Evolutionary conservation across 2,329 filamentous ascomycete species (phyloP).

Genomic region (Phialophora verrucosa): DNA sequence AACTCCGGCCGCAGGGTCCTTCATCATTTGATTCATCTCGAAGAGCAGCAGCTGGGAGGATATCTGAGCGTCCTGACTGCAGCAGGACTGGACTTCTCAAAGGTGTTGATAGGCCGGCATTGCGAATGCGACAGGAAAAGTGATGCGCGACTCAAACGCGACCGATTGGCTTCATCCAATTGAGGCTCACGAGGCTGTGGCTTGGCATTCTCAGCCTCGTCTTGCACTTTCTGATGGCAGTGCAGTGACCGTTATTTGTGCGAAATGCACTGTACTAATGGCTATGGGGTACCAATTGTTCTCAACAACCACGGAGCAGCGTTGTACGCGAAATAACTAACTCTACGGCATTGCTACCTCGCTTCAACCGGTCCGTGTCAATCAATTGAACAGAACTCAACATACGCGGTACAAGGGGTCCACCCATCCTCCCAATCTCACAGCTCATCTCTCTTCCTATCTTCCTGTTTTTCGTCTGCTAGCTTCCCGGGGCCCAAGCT

Average conservation of each 20-base stretch:
- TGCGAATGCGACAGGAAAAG: slow-evolving; percentile 1
- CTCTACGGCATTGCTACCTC: neutral
- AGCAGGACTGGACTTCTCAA: neutral
- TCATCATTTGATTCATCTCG: slow-evolving; percentile 40
- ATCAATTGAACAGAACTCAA: neutral
- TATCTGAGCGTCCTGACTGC: neutral
- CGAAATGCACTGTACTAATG: neutral
- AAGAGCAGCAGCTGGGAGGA: neutral
- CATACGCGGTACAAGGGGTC: neutral
- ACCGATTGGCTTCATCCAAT: neutral
- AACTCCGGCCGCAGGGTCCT: slow-evolving; percentile 57
- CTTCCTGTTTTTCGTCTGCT: neutral
- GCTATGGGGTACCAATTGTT: neutral
- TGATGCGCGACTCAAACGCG: slow-evolving; percentile 2
- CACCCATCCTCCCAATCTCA: slow-evolving; percentile 4
- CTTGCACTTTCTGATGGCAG: too few species aligned
- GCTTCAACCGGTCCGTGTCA: neutral
- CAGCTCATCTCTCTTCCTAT: slow-evolving; percentile 10
- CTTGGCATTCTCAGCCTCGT: slow-evolving; percentile 8
- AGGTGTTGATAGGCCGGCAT: neutral
- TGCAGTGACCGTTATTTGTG: too few species aligned
- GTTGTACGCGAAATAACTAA: neutral
- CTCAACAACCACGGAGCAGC: neutral
- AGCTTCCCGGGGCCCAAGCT: neutral
- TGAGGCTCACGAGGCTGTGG: slow-evolving; percentile 1